Base-by-base conservation (phyloP, 208 protist species). In the Trichomonas gallinae region DNA sequence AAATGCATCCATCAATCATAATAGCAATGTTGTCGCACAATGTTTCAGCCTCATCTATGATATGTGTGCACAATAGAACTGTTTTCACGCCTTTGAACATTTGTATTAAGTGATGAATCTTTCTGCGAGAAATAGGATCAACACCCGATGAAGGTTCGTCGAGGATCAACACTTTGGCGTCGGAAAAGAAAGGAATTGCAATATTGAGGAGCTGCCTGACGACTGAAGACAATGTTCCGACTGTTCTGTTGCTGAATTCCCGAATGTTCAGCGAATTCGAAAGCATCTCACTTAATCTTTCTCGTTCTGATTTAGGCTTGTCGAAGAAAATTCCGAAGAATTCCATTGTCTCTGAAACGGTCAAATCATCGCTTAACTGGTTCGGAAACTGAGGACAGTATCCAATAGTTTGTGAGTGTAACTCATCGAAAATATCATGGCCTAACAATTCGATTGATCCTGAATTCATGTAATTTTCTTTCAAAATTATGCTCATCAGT, bases 401-500 rank as follows among this genome's bases (percentile, higher is more conserved):
- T 11, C 10, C 8, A 15, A 96, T 11, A n/a, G 46, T 82, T 44
- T 4, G 13, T 45, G 8, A 26, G 13, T 81, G 11, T 42, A 46
- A 26, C 2, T 46, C 10, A 0, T 93, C 15, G 0, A 3, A 8
- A 3, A 96, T 96, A 31, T 23, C 31, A 44, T 31, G 6, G 44
- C 40, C 38, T 34, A 36, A 17, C 0, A 96, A 46, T 82, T 81
- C 31, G 44, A 96, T 96, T 49, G 96, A 46, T 23, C 97, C 97
- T 8, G 0, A 0, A 49, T 44, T 72, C 44, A 72, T 9, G 26
- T 38, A 26, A 17, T 96, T 40, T 4, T 42, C 6, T 82, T 4
- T 11, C 23, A 42, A 72, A 9, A 97, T 51, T 44, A 96, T 96
- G 42, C 96, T 31, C 0, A 97, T 63, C n/a, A 83, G 72, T 38